These are phyloP conservation scores for Papilionanthe hybrid DNA, from an alignment of 116 monocot genomes.

Conservation along the genomic window DNA sequence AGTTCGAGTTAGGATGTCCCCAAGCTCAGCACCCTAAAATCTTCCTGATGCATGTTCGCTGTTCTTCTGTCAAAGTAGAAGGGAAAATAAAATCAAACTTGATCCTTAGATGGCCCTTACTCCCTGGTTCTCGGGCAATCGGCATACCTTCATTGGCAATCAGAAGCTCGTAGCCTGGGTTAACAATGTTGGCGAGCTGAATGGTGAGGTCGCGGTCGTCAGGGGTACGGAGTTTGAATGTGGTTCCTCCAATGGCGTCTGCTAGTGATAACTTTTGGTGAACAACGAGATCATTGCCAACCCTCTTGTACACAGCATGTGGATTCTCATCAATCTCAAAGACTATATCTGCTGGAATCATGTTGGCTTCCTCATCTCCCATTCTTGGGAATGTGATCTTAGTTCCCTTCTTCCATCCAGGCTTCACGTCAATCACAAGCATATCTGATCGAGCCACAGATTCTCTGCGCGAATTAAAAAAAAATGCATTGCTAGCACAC, in stretches of 20 bases:
- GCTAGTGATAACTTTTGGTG: slow-evolving; percentile 18
- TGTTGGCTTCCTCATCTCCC: slow-evolving; percentile 23
- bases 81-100: slow-evolving; percentile 37
- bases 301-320: slow-evolving; percentile 26
- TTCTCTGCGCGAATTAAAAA: background rate
- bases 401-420: slow-evolving; percentile 47
- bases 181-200: slow-evolving; percentile 14
- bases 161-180: slow-evolving; percentile 25
- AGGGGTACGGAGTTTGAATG: slow-evolving; percentile 18
- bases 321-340: slow-evolving; percentile 42
- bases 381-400: slow-evolving; percentile 41
- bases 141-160: slow-evolving; percentile 39
- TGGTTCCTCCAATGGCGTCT: slow-evolving; percentile 26
- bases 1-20: too few species aligned
- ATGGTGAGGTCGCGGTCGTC: slow-evolving; percentile 24
- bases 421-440: slow-evolving; percentile 35
- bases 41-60: slow-evolving; percentile 14
- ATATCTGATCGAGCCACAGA: slow-evolving; percentile 4
- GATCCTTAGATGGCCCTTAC: slow-evolving; percentile 29
- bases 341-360: slow-evolving; percentile 25
- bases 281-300: slow-evolving; percentile 29
- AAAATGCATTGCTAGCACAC: too few species aligned
- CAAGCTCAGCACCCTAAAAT: background rate
- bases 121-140: slow-evolving; percentile 21
- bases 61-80: slow-evolving; percentile 18